Percentiles rank a stretch among this genome's conserved stretches.
phyloP scores from a whole-genome alignment of 441 rosid species.

The Euphorbia schlechtendalii region DNA sequence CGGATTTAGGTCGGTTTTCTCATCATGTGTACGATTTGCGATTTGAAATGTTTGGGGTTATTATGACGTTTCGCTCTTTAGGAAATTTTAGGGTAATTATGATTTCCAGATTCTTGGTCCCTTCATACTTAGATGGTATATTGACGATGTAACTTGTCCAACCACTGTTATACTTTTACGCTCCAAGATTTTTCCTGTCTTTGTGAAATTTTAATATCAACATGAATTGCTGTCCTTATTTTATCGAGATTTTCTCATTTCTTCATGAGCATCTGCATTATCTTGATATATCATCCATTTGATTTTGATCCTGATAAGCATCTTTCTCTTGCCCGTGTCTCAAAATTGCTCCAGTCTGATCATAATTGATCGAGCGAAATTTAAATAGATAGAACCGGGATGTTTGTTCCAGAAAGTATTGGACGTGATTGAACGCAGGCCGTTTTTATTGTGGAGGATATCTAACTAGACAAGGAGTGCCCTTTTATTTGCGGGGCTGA shows the following conservation, averaged over 20 bases:
- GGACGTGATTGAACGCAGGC: neutral
- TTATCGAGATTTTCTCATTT: neutral
- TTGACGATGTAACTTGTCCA: conserved; percentile 8
- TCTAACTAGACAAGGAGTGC: conserved; percentile 14
- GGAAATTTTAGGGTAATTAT: conserved; percentile 9
- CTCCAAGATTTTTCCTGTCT: conserved; percentile 1
- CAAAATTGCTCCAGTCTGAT: conserved; percentile 16
- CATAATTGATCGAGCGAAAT: conserved; percentile 11
- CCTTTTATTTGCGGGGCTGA: conserved; percentile 18
- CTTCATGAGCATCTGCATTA: conserved; percentile 1
- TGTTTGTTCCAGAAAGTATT: conserved; percentile 12
- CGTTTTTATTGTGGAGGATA: conserved; percentile 11
- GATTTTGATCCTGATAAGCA: neutral
- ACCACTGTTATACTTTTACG: conserved; percentile 11
- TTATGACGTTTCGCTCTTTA: conserved; percentile 7
- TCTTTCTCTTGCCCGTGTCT: conserved; percentile 3
- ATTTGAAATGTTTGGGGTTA: conserved; percentile 9
- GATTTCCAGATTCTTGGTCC: conserved; percentile 9
- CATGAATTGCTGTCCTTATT: neutral
- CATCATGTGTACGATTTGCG: neutral
- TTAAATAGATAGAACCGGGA: conserved; percentile 1
- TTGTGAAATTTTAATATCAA: neutral
- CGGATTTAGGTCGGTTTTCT: conserved; percentile 5
- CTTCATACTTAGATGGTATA: neutral
- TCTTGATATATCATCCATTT: conserved; percentile 2